Percentiles rank a stretch among this genome's conserved stretches.
phyloP scores from a whole-genome alignment of 192 early-diverging fungal species.

The Coemansia sp. region DNA sequence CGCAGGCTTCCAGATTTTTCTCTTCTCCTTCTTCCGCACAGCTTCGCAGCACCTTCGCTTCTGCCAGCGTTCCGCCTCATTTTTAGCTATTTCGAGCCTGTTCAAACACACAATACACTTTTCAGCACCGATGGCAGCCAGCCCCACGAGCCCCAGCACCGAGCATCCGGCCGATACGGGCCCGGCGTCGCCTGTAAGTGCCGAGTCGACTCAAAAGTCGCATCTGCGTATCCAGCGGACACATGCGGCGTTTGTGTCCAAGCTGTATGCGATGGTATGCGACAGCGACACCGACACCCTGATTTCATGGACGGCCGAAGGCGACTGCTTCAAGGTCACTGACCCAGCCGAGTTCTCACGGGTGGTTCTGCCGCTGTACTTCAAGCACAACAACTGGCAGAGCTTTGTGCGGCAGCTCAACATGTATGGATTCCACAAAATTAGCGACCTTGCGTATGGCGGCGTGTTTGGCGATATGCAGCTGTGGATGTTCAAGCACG shows the following conservation, averaged over 20 bases:
- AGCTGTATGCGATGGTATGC: constrained; percentile 49
- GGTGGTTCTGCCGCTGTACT: constrained; percentile 73
- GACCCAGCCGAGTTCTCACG: constrained; percentile 77
- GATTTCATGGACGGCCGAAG: constrained; percentile 53
- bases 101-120: neutral
- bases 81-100: neutral
- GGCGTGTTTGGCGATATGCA: constrained; percentile 39
- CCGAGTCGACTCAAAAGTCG: constrained; percentile 9
- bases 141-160: constrained; percentile 1
- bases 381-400: constrained; percentile 89
- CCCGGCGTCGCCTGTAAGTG: constrained; percentile 1
- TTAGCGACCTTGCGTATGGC: constrained; percentile 46
- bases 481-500: constrained; percentile 54
- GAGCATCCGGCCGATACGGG: neutral
- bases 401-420: constrained; percentile 88
- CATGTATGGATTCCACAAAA: constrained; percentile 55
- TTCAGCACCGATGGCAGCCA: constrained; percentile 1
- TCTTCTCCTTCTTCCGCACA: constrained; percentile 5
- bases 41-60: neutral
- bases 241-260: constrained; percentile 50
- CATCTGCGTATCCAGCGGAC: constrained; percentile 43
- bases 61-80: neutral
- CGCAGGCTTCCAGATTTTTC: neutral
- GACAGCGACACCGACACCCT: constrained; percentile 31
- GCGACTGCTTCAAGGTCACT: constrained; percentile 80